Base-by-base conservation (phyloP, 306 rosid species). In the Cucumis hystrix region DNA sequence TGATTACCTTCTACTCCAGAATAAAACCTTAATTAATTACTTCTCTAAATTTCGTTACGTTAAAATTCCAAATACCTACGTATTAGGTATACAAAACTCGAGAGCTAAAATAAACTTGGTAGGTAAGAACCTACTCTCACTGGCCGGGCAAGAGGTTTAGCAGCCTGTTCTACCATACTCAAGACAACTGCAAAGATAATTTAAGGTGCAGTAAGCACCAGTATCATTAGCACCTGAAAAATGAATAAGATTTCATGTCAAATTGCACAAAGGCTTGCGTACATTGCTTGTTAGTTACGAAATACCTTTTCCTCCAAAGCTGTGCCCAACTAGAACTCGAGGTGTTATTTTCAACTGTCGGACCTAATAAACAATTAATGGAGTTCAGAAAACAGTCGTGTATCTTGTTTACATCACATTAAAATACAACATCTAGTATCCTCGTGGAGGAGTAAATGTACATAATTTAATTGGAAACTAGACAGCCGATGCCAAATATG, bases 111-210 rank as follows among this genome's bases (percentile, higher is more conserved):
- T 78, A 33, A 60, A 64, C 11, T 56, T 15, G 15, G 72, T 8
- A 33, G 67, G 35, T 43, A 65, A 61, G 61, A 49, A 77, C 92
- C 84, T 89, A 92, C 97, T 81, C 74, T 89, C 78, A 95, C 98
- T 75, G 98, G 98, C 62, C 96, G 92, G 37, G 97, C 96, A 80
- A 95, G 96, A 83, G 98, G 97, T 78, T 95, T 95, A 76, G 97
- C 97, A 80, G 98, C 97, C 87, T 95, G 97, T 82, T 95, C 97
- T 78, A 87, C 97, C 97, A 92, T 95, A 88, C 98, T 90, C 78
- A 95, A 82, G 84, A 69, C 97, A 89, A 92, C 98, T 95, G 83
- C 63, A 81, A 17, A 68, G 58, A 67, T 81, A 84, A 73, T 80
- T 68, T 39, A 67, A 61, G 79, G 84, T 49, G 69, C 58, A 60